Percentiles rank a stretch among this genome's conserved stretches.
Conservation (phyloP, 768 basidiomycete species). For the Sarcomyxa edulis region DNA sequence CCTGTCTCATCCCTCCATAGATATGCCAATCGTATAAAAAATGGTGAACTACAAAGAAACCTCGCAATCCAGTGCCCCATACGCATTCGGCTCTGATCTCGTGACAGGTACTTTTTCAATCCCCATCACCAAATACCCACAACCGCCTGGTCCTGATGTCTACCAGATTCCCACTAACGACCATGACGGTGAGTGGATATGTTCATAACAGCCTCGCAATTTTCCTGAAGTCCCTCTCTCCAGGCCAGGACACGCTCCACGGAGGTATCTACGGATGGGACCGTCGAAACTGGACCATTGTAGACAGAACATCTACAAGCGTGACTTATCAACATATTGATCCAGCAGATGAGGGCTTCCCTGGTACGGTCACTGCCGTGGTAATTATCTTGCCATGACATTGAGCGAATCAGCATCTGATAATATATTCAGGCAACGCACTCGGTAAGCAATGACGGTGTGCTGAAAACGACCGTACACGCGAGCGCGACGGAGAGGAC, state of each 20-base stretch:
- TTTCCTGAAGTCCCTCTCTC: background rate
- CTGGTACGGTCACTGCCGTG: slow-evolving; percentile 38
- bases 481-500: slow-evolving; percentile 47
- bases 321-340: slow-evolving; percentile 52
- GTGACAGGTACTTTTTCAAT: slow-evolving; percentile 45
- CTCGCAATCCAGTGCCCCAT: background rate
- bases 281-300: slow-evolving; percentile 49
- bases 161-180: slow-evolving; percentile 50
- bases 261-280: slow-evolving; percentile 56
- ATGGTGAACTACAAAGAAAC: slow-evolving; percentile 26
- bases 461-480: slow-evolving; percentile 35
- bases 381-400: slow-evolving; percentile 17
- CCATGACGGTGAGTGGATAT: slow-evolving; percentile 32
- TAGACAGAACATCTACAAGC: slow-evolving; percentile 33
- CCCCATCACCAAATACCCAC: slow-evolving; percentile 41
- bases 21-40: slow-evolving; percentile 50
- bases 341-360: slow-evolving; percentile 49
- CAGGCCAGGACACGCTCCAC: slow-evolving; percentile 43
- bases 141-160: slow-evolving; percentile 35
- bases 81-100: slow-evolving; percentile 1
- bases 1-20: slow-evolving; percentile 17
- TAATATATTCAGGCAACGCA: slow-evolving; percentile 35
- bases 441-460: slow-evolving; percentile 36
- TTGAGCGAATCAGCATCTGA: background rate
- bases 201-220: background rate